These are phyloP conservation scores for Mucor velutinosus DNA, from an alignment of 371 early-diverging fungal species.

Conservation along the genomic window DNA sequence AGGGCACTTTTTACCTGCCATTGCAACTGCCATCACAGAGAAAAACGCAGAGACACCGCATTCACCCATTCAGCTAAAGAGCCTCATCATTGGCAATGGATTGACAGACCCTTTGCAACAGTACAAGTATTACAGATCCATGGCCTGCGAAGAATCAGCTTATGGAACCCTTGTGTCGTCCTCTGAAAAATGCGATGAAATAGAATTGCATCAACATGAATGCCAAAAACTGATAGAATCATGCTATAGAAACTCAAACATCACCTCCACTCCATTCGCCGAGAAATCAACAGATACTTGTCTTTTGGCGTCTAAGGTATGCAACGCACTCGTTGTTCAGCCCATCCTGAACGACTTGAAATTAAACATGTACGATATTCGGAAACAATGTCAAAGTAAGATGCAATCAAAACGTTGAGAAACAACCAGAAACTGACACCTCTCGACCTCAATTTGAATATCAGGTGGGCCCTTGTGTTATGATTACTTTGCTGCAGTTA, in stretches of 20 bases:
- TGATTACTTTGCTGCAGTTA: conserved; percentile 70
- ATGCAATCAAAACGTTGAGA: neutral
- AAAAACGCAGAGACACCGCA: conserved; percentile 47
- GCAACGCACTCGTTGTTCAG: conserved; percentile 69
- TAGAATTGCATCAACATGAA: conserved; percentile 69
- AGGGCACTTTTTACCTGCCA: conserved; percentile 81
- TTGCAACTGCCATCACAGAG: conserved; percentile 65
- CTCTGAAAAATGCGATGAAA: conserved; percentile 60
- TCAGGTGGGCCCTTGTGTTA: conserved; percentile 65
- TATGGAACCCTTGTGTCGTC: conserved; percentile 77
- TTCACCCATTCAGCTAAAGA: conserved; percentile 61
- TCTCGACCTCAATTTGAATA: neutral
- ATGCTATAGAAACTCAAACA: conserved; percentile 79
- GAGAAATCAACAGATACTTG: conserved; percentile 49
- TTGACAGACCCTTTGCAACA: conserved; percentile 88
- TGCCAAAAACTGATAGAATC: conserved; percentile 76
- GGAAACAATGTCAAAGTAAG: conserved; percentile 58
- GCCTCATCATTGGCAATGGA: conserved; percentile 90
- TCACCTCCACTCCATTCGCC: conserved; percentile 28
- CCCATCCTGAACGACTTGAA: conserved; percentile 56
- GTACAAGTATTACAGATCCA: conserved; percentile 85
- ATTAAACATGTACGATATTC: conserved; percentile 71
- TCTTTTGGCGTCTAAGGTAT: conserved; percentile 80
- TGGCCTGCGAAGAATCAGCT: conserved; percentile 77
- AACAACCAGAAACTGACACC: neutral